Conservation (phyloP, 169 alveolate species). For the Eimeria necatrix region DNA sequence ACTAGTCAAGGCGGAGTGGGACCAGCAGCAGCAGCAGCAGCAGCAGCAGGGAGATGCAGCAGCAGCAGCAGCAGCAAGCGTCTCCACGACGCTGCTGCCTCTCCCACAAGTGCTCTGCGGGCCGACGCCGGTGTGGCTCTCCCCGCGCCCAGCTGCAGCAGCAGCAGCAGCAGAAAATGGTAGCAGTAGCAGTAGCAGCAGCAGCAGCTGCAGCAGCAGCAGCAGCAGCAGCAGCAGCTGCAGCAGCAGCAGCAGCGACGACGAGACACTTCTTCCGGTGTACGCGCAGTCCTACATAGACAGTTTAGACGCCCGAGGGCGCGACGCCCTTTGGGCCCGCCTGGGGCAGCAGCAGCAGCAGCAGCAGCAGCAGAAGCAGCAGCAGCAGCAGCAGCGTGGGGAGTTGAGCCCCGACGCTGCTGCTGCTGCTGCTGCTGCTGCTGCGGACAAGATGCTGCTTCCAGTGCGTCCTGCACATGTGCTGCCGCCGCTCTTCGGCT, state of each 20-base stretch:
- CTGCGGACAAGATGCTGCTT: not conserved
- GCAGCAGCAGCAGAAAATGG: too few species aligned
- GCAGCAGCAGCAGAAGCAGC: too few species aligned
- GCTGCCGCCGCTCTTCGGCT: conserved; percentile 10
- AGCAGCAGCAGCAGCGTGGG: too few species aligned
- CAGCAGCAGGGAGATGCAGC: conserved; percentile 39
- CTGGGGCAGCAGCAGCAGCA: conserved; percentile 16
- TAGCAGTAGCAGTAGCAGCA: too few species aligned
- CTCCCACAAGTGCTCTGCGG: conserved; percentile 39
- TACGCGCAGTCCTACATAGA: conserved; percentile 14
- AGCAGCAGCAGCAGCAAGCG: not conserved
- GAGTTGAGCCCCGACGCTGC: too few species aligned
- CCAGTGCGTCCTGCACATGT: conserved; percentile 12
- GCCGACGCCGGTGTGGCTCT: conserved; percentile 25
- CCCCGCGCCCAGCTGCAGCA: conserved; percentile 26
- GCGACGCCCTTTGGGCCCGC: not conserved
- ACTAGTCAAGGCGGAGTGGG: not conserved
- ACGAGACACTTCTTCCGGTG: not conserved
- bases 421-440: too few species aligned
- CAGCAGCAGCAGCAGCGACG: conserved; percentile 22
- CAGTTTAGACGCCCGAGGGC: conserved; percentile 14
- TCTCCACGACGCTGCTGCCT: not conserved
- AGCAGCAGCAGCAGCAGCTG: conserved; percentile 25
- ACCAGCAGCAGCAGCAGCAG: conserved; percentile 37
- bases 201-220: conserved; percentile 22